Evolutionary conservation across 2,329 filamentous ascomycete species (phyloP).

Genomic region (Cladophialophora bantiana): DNA sequence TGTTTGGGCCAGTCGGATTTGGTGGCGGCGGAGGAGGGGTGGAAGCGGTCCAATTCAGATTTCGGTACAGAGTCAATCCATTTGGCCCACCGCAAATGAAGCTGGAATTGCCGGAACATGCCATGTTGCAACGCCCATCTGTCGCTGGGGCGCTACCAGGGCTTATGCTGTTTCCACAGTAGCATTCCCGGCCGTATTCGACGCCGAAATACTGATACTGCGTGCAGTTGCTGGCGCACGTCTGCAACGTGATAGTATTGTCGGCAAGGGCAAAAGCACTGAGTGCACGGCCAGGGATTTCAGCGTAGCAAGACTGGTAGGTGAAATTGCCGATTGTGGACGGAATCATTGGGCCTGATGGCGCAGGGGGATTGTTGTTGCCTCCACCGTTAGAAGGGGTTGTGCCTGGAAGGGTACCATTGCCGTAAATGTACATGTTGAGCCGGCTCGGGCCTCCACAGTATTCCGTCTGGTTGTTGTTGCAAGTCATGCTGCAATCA

Average conservation of each 20-base stretch:
- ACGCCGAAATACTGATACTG: slow-evolving; percentile 44
- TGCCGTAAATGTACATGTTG: slow-evolving; percentile 34
- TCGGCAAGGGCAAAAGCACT: slow-evolving; percentile 30
- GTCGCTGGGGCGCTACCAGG: slow-evolving; percentile 34
- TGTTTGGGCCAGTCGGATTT: slow-evolving; percentile 25
- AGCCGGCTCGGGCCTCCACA: slow-evolving; percentile 40
- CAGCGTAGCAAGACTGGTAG: slow-evolving; percentile 42
- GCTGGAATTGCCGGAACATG: slow-evolving; percentile 49
- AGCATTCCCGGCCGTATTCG: slow-evolving; percentile 48
- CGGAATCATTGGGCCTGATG: slow-evolving; percentile 25
- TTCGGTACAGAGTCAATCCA: slow-evolving; percentile 50
- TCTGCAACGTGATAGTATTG: slow-evolving; percentile 41
- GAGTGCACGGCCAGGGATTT: slow-evolving; percentile 45
- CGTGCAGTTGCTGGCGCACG: slow-evolving; percentile 42
- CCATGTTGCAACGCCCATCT: slow-evolving; percentile 50
- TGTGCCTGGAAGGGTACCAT: slow-evolving; percentile 24
- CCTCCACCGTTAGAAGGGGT: slow-evolving; percentile 17
- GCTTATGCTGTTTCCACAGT: slow-evolving; percentile 44
- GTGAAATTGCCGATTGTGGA: slow-evolving; percentile 32
- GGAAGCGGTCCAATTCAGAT: slow-evolving; percentile 23
- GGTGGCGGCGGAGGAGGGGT: slow-evolving; percentile 21
- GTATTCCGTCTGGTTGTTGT: slow-evolving; percentile 42
- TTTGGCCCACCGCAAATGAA: slow-evolving; percentile 58
- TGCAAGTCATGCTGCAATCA: slow-evolving; percentile 39
- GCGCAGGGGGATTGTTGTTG: slow-evolving; percentile 14